These are phyloP conservation scores for Smallanthus sonchifolius DNA, from an alignment of 129 eudicot genomes.

Conservation along the genomic window DNA sequence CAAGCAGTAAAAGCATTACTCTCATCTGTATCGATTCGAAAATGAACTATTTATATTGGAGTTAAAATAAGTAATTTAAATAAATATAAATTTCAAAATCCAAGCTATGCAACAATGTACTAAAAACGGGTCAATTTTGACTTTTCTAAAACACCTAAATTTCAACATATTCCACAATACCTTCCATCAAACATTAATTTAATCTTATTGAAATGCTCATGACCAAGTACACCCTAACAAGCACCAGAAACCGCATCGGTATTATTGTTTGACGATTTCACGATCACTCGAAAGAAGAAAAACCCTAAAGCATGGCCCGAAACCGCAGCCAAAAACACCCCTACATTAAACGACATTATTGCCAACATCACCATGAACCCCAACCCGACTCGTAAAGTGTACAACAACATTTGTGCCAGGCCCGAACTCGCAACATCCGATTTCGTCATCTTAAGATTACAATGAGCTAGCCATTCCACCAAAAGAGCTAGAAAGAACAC, in stretches of 20 bases:
- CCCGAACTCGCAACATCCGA: slow-evolving; percentile 30
- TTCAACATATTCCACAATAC: too few relatives aligned
- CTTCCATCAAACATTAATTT: neutral
- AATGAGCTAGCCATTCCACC: slow-evolving; percentile 46
- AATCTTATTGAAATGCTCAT: neutral
- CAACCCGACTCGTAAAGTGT: slow-evolving; percentile 56
- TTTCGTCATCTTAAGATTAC: slow-evolving; percentile 27
- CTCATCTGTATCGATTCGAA: too few relatives aligned
- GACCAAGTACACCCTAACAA: slow-evolving; percentile 16
- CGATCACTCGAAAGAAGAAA: slow-evolving; percentile 35
- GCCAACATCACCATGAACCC: slow-evolving; percentile 56
- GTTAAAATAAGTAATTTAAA: too few relatives aligned
- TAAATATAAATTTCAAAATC: neutral
- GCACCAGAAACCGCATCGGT: neutral
- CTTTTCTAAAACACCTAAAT: neutral
- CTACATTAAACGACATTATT: slow-evolving; percentile 59
- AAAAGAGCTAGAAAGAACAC: slow-evolving; percentile 48
- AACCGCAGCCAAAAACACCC: slow-evolving; percentile 54
- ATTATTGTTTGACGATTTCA: neutral
- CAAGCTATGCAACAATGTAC: neutral
- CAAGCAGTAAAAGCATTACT: too few relatives aligned
- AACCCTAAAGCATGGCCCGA: slow-evolving; percentile 60
- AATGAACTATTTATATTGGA: too few relatives aligned
- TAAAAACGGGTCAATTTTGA: neutral
- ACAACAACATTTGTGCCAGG: slow-evolving; percentile 41